phyloP scores from a whole-genome alignment of 768 basidiomycete species.

The Auriscalpium orientale region DNA sequence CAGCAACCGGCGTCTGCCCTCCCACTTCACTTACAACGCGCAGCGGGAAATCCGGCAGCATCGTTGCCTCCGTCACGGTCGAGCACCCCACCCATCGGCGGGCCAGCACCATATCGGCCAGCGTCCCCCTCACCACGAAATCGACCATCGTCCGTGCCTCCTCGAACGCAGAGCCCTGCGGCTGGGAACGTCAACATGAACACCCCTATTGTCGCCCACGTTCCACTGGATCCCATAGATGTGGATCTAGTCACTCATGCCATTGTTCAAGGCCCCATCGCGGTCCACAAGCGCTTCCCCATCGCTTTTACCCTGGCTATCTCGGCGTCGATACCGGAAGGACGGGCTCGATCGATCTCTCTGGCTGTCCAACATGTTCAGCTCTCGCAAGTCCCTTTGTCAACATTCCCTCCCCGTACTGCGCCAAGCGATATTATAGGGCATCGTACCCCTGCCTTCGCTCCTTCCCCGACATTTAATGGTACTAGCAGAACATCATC shows the following conservation, averaged over 20 bases:
- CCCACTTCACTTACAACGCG: conserved; percentile 68
- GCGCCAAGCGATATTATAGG: background rate
- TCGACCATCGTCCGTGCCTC: conserved; percentile 18
- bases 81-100: conserved; percentile 43
- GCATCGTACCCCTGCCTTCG: conserved; percentile 3
- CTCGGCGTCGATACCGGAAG: conserved; percentile 35
- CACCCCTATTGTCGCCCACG: conserved; percentile 16
- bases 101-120: conserved; percentile 35
- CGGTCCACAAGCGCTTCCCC: conserved; percentile 52
- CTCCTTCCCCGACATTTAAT: background rate
- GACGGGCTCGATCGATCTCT: conserved; percentile 33
- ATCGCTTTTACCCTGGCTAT: conserved; percentile 48
- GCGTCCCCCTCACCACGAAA: conserved; percentile 32
- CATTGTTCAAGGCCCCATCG: conserved; percentile 36
- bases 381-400: conserved; percentile 16
- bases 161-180: conserved; percentile 24
- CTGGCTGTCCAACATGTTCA: conserved; percentile 65
- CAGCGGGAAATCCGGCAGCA: conserved; percentile 31
- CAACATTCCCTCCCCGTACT: conserved; percentile 20
- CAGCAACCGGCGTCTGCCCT: conserved; percentile 60
- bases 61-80: conserved; percentile 48
- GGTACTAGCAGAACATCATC: background rate
- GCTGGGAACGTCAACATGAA: conserved; percentile 19
- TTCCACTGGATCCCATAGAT: conserved; percentile 36
- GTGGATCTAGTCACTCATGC: conserved; percentile 49